Evolutionary conservation across 1,139 yeast species (phyloP).

Genomic region (Kluyveromyces sp.): DNA sequence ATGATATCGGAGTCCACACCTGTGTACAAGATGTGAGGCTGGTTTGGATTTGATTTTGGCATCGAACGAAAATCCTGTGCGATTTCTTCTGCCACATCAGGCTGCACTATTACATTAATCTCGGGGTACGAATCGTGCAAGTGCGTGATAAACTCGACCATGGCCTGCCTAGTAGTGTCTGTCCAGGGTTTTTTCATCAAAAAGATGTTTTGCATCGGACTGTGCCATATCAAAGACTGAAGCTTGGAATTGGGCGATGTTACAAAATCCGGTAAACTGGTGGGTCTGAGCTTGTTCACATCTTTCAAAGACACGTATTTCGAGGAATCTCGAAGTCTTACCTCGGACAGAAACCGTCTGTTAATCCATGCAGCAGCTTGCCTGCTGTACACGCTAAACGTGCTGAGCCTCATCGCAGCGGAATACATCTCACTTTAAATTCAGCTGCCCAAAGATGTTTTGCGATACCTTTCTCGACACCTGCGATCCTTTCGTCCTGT

Average conservation of each 20-base stretch:
- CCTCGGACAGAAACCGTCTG: constrained; percentile 9
- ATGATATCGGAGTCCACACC: constrained; percentile 55
- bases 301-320: constrained; percentile 24
- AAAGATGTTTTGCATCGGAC: constrained; percentile 60
- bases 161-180: constrained; percentile 54
- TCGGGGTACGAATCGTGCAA: constrained; percentile 55
- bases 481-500: not conserved
- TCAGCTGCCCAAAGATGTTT: too few relatives aligned
- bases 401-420: not conserved
- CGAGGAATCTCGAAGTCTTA: constrained; percentile 21
- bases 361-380: not conserved
- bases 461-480: not conserved
- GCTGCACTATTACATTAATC: constrained; percentile 68
- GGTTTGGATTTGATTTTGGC: constrained; percentile 25
- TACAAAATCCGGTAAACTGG: constrained; percentile 36
- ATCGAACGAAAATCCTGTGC: constrained; percentile 36
- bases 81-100: constrained; percentile 70
- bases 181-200: constrained; percentile 85
- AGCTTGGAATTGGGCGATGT: constrained; percentile 42
- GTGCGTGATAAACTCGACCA: constrained; percentile 53
- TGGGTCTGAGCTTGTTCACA: constrained; percentile 20
- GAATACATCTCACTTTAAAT: not conserved
- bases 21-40: constrained; percentile 42
- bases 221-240: constrained; percentile 44
- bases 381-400: not conserved